A percentile compares a stretch with the other conserved stretches of the same genome.
These are phyloP conservation scores for Immersiporthe knoxdaviesiana DNA, from an alignment of 2,329 filamentous ascomycete species.

Conservation along the genomic window DNA sequence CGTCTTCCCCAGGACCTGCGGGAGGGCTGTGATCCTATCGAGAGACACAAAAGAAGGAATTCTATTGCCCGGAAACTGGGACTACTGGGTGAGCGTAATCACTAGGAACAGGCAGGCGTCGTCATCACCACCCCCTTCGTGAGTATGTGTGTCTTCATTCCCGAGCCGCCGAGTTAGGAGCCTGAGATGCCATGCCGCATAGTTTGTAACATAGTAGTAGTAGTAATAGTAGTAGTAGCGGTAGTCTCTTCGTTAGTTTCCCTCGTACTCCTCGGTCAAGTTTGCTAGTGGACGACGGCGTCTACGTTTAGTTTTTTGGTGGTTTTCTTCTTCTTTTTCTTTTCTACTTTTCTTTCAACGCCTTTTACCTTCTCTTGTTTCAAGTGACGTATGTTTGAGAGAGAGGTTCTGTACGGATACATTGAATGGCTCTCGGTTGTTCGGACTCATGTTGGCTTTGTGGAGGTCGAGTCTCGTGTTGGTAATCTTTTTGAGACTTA, in stretches of 20 bases:
- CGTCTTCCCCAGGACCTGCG: background rate
- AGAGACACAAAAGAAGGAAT: background rate
- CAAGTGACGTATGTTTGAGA: background rate
- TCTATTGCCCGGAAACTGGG: background rate
- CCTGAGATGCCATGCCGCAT: background rate
- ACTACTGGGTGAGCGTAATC: slow-evolving; percentile 16
- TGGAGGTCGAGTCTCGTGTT: background rate
- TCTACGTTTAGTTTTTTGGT: background rate
- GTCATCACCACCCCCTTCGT: slow-evolving; percentile 9
- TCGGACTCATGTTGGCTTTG: background rate
- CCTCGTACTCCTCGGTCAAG: background rate
- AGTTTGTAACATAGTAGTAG: background rate
- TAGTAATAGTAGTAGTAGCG: background rate
- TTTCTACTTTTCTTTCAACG: background rate
- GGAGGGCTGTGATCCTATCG: slow-evolving; percentile 15
- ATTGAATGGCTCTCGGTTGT: background rate
- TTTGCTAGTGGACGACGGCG: background rate
- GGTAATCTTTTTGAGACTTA: background rate
- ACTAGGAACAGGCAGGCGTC: slow-evolving; percentile 13
- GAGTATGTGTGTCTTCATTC: background rate
- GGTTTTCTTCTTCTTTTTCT: background rate
- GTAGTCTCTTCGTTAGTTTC: background rate
- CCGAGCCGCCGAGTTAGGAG: background rate
- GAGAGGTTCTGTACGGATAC: background rate
- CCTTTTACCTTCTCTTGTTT: background rate